Percentiles rank a stretch among this genome's conserved stretches.
Conservation (phyloP, 306 rosid genomes). For the Adenanthera pavonina region DNA sequence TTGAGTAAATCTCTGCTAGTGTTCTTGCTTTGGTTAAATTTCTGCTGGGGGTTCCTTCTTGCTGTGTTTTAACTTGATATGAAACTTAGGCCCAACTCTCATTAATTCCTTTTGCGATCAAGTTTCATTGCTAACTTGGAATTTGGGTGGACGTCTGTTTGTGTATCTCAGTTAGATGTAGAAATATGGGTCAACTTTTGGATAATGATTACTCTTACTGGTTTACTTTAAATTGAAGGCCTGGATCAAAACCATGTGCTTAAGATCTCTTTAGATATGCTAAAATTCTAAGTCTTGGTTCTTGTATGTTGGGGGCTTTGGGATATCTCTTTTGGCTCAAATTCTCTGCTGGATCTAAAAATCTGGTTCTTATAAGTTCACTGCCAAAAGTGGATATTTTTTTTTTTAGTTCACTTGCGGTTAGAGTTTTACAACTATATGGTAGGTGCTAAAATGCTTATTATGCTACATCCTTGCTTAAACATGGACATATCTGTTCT, state of each 20-base stretch:
- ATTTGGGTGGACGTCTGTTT: no score
- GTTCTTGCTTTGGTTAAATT: no score
- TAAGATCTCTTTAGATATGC: not conserved
- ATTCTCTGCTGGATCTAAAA: not conserved
- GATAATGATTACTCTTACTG: not conserved
- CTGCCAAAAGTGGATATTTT: not conserved
- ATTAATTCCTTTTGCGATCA: no score
- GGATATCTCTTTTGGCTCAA: not conserved
- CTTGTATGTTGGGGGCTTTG: not conserved
- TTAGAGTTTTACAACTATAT: conserved; percentile 61
- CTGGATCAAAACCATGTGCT: not conserved
- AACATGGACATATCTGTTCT: not conserved
- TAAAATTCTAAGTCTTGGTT: not conserved
- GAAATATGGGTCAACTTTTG: not conserved
- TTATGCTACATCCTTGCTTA: not conserved
- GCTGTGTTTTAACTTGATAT: no score
- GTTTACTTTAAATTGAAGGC: not conserved
- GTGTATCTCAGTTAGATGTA: no score
- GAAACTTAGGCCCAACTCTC: no score
- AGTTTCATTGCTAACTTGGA: no score
- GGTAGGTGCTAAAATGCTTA: conserved; percentile 45
- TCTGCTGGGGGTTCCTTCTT: no score
- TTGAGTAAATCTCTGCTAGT: no score
- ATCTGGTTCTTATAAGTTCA: not conserved
- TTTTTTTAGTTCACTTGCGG: conserved; percentile 74